phyloP scores from a whole-genome alignment of 768 basidiomycete species.

The Russula earlei region DNA sequence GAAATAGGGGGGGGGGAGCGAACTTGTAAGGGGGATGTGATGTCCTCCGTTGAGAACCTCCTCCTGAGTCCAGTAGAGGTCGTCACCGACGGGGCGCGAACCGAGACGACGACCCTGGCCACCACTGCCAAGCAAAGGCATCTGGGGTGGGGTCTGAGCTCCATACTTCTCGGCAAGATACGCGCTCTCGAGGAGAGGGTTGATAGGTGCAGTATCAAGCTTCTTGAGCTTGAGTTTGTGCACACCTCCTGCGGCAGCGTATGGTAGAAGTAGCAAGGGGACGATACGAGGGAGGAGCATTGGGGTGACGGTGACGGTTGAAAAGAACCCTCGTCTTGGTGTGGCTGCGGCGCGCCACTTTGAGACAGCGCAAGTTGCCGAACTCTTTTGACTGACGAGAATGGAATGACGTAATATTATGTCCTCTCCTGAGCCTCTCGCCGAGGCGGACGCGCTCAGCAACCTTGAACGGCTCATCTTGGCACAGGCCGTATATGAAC shows the following conservation, averaged over 20 bases:
- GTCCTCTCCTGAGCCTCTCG: neutral
- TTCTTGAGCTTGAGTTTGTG: conserved; percentile 90
- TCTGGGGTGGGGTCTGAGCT: conserved; percentile 36
- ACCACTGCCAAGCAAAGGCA: conserved; percentile 66
- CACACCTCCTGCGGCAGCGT: conserved; percentile 45
- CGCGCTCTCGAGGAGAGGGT: conserved; percentile 62
- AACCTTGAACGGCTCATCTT: conserved; percentile 69
- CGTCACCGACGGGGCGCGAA: conserved; percentile 36
- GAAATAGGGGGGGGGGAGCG: conserved; percentile 24
- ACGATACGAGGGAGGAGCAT: conserved; percentile 37
- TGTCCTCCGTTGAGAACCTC: conserved; percentile 66
- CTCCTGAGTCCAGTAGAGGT: conserved; percentile 76
- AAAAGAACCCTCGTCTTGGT: neutral
- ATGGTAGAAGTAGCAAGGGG: conserved; percentile 36
- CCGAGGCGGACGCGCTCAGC: conserved; percentile 13
- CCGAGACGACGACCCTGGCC: conserved; percentile 57
- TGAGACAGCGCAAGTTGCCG: neutral
- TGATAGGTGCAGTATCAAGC: conserved; percentile 50
- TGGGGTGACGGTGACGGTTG: conserved; percentile 26
- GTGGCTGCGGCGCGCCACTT: neutral
- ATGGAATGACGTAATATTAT: conserved; percentile 6
- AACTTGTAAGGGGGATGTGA: conserved; percentile 81
- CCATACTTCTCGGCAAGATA: conserved; percentile 96
- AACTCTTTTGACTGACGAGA: neutral
- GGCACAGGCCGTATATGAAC: conserved; percentile 79